A percentile compares a stretch with the other conserved stretches of the same genome.
These are phyloP conservation scores for Penicillium ochrochloron DNA, from an alignment of 495 filamentous ascomycete species.

Conservation along the genomic window DNA sequence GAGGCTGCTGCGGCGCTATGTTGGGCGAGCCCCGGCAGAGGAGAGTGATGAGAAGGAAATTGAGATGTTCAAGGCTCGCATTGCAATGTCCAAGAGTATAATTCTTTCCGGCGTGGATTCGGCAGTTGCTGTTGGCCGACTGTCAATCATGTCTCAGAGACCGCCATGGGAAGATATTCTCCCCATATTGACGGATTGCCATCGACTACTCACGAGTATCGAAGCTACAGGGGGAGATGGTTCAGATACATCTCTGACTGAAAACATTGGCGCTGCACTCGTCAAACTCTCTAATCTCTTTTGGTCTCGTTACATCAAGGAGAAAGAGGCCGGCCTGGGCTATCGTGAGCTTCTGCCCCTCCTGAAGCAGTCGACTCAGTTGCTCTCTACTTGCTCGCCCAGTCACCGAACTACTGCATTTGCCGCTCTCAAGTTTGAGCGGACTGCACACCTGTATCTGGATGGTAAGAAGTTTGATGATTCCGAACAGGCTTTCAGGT, in stretches of 20 bases:
- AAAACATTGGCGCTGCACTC: slow-evolving; percentile 35
- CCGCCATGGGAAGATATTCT: slow-evolving; percentile 49
- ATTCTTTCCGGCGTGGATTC: slow-evolving; percentile 49
- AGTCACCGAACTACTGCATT: slow-evolving; percentile 52
- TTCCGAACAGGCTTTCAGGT: slow-evolving; percentile 45
- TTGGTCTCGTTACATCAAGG: slow-evolving; percentile 65
- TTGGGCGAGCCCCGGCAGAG: slow-evolving; percentile 40
- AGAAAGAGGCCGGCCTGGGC: slow-evolving; percentile 46
- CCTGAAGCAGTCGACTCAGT: slow-evolving; percentile 54
- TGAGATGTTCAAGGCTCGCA: slow-evolving; percentile 37
- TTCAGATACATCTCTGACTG: slow-evolving; percentile 20
- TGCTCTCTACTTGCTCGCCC: slow-evolving; percentile 44
- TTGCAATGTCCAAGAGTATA: slow-evolving; percentile 42
- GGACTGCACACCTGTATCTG: slow-evolving; percentile 52
- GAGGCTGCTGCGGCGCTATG: slow-evolving; percentile 51
- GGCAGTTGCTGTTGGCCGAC: slow-evolving; percentile 44
- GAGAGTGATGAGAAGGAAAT: slow-evolving; percentile 38
- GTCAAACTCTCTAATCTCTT: slow-evolving; percentile 77
- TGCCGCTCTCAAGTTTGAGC: slow-evolving; percentile 58
- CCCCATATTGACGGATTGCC: slow-evolving; percentile 42
- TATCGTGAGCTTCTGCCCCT: slow-evolving; percentile 44
- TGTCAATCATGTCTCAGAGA: slow-evolving; percentile 44
- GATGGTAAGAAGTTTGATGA: slow-evolving; percentile 40
- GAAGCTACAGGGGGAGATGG: slow-evolving; percentile 34
- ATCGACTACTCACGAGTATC: slow-evolving; percentile 44